Evolutionary conservation across 805 yeast genomes (phyloP), one percentile per base, ranked within the genome.

Genomic region (Candida suzukii): DNA sequence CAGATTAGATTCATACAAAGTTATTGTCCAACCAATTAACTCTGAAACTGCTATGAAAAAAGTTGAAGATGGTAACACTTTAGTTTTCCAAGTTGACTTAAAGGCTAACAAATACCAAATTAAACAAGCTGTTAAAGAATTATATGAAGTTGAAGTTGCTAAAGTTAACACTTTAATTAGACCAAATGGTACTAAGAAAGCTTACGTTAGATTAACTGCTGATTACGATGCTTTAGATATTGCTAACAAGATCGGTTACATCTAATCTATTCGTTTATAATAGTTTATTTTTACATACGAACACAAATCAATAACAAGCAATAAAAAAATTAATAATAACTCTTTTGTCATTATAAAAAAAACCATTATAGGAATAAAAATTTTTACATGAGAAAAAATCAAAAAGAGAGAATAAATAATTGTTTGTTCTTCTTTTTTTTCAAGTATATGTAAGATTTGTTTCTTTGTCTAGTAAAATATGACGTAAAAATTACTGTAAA

Each of bases 121-220:
- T 80, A 91, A 90, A 82, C 76, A 81, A 64, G 99, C 99, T 57
- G 95, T 93, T 65, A 91, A 93, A 83, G 95, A 88, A 76, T 81
- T 93, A 68, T 93, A 91, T 82, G 90, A 86, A 67, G 98, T 91
- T 65, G 98, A 93, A 58, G 93, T 85, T 60, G 76, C 73, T 64
- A 78, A 86, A 74, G 88, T 93, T 68, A 90, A 93, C 91, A 93
- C 99, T 61, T 80, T 93, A 71, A 76, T 93, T 67, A 88, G 95
- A 78, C 97, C 99, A 71, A 90, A 93, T 74, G 99, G 99, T 74
- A 85, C 97, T 78, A 93, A 93, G 88, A 93, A 93, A 83, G 99
- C 99, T 69, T 93, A 84, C 82, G 91, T 93, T 70, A 88, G 95
- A 80, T 85, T 93, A 71, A 88, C 98, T 67, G 91, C 96, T 70